A percentile compares a stretch with the other conserved stretches of the same genome.
Conservation (phyloP, 352 stramenopile species). For the Poterioochromonas sp. region DNA sequence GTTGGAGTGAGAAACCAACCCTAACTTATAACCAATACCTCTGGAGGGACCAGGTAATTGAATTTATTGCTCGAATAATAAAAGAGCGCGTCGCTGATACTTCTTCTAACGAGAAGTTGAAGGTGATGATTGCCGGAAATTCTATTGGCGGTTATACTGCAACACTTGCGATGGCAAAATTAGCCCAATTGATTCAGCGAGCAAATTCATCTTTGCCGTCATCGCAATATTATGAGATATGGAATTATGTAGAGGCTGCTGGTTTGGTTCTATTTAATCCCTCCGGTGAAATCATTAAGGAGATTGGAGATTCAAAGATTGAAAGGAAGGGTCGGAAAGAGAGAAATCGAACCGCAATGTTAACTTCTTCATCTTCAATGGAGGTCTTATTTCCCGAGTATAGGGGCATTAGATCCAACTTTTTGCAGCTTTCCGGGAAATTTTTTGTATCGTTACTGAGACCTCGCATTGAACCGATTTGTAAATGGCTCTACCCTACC, state of each 20-base stretch:
- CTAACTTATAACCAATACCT: constrained; percentile 16
- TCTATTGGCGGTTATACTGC: constrained; percentile 20
- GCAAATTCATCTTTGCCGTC: background rate
- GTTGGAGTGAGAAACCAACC: background rate
- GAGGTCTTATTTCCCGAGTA: background rate
- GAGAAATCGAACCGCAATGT: background rate
- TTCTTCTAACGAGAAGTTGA: background rate
- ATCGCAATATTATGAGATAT: no score
- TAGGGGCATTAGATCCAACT: background rate
- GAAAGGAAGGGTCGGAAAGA: no score
- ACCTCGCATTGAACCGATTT: background rate
- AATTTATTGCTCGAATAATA: background rate
- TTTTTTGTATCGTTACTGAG: background rate
- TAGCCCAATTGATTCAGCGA: background rate
- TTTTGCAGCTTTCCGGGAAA: background rate
- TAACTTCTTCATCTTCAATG: background rate
- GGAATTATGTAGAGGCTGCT: background rate
- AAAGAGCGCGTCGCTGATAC: background rate
- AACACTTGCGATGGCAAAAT: background rate
- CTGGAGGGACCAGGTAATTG: constrained; percentile 4
- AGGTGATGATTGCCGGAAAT: background rate
- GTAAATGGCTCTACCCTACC: constrained; percentile 1
- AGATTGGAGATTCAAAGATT: background rate
- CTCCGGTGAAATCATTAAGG: background rate
- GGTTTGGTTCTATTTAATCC: background rate